Evolutionary conservation across 768 basidiomycete genomes (phyloP).

Genomic region (Tylopilus sp.): DNA sequence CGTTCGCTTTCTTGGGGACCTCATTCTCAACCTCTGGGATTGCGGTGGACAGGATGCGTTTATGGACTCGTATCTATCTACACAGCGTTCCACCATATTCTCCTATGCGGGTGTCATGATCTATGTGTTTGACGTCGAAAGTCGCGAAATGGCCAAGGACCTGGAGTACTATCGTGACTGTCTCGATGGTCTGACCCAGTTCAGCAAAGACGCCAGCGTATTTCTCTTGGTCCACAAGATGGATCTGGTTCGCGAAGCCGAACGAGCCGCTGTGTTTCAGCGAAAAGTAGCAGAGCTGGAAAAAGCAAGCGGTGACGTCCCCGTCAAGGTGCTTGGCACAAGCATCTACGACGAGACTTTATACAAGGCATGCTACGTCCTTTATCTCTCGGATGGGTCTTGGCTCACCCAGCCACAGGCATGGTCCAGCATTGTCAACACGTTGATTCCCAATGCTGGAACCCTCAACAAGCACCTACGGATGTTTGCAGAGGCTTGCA

Average conservation of each 20-base stretch:
- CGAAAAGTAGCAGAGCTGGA: constrained; percentile 73
- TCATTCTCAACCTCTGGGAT: constrained; percentile 97
- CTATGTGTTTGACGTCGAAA: constrained; percentile 96
- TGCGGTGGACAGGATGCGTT: constrained; percentile 98
- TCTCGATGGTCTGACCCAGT: constrained; percentile 74
- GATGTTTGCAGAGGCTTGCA: constrained; percentile 82
- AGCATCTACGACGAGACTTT: constrained; percentile 97
- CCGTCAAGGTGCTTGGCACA: constrained; percentile 81
- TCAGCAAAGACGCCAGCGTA: constrained; percentile 78
- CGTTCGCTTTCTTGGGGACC: constrained; percentile 93
- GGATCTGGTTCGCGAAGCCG: constrained; percentile 75
- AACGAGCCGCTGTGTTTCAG: constrained; percentile 56
- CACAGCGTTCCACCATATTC: constrained; percentile 92
- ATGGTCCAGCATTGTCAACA: constrained; percentile 97
- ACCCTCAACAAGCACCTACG: constrained; percentile 84
- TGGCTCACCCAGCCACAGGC: constrained; percentile 53
- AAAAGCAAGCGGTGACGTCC: constrained; percentile 57
- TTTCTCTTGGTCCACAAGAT: constrained; percentile 97
- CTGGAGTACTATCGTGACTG: constrained; percentile 91
- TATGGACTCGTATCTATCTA: constrained; percentile 94
- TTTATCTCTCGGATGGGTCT: not conserved
- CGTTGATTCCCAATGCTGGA: constrained; percentile 91
- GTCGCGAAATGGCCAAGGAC: constrained; percentile 80
- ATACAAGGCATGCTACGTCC: constrained; percentile 63
- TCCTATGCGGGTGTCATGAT: constrained; percentile 96